phyloP scores from a whole-genome alignment of 1,139 yeast species.

The Yamadazyma dendronema region DNA sequence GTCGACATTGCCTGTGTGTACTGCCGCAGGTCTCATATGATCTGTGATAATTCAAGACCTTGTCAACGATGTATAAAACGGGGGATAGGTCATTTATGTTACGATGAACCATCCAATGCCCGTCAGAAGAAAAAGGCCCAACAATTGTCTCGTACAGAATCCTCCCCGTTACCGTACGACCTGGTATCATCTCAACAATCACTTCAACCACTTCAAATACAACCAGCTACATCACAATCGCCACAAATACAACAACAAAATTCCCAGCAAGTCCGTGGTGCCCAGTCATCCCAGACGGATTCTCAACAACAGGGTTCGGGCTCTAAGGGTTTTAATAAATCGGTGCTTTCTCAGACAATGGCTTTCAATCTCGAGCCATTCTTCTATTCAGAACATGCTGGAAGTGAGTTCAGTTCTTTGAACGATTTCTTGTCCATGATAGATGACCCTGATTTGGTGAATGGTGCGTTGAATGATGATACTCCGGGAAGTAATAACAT shows the following conservation, averaged over 20 bases:
- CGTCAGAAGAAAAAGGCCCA: conserved; percentile 44
- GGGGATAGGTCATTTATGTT: conserved; percentile 86
- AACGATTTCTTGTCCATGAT: conserved; percentile 89
- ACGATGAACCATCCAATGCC: conserved; percentile 63
- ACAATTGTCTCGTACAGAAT: conserved; percentile 17
- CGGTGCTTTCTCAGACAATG: conserved; percentile 43
- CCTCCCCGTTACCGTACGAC: conserved; percentile 8
- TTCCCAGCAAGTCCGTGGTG: neutral
- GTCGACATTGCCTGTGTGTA: conserved; percentile 80
- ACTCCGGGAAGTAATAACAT: conserved; percentile 24
- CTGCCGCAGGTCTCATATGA: conserved; percentile 92
- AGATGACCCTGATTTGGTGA: conserved; percentile 73
- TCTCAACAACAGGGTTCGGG: neutral
- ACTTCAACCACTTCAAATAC: neutral
- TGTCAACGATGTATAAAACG: conserved; percentile 86
- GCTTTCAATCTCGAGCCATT: conserved; percentile 67
- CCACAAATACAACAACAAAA: neutral
- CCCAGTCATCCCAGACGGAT: neutral
- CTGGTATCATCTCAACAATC: neutral
- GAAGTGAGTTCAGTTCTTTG: conserved; percentile 86
- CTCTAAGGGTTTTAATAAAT: conserved; percentile 18
- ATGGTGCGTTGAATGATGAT: conserved; percentile 46
- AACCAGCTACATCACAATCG: too few species aligned
- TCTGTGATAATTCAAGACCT: conserved; percentile 84
- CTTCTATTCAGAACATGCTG: conserved; percentile 88